A percentile compares a stretch with the other conserved stretches of the same genome.
Conservation (phyloP, 2,329 filamentous ascomycete genomes). For the Sporothrix dimorphospora region DNA sequence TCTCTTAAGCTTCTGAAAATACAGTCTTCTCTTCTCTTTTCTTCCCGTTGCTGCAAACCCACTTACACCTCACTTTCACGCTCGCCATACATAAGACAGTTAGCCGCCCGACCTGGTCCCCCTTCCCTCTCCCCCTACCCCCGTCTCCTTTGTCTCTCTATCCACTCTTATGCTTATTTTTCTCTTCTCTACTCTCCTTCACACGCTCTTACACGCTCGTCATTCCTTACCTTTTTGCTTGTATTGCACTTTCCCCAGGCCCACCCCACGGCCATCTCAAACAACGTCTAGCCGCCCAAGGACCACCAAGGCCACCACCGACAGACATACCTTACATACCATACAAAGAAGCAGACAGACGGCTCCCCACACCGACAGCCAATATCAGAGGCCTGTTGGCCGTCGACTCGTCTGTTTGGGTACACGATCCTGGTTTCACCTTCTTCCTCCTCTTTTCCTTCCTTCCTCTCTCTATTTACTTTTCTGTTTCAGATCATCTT, state of each 20-base stretch:
- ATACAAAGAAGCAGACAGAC: not conserved
- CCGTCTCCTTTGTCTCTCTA: not conserved
- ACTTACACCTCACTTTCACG: not conserved
- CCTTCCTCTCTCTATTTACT: not conserved
- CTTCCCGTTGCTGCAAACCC: not conserved
- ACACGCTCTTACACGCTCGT: not conserved
- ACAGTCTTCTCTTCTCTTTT: not conserved
- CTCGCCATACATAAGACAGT: conserved; percentile 12
- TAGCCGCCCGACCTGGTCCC: conserved; percentile 26
- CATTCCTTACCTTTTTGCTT: not conserved
- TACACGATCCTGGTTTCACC: conserved; percentile 58
- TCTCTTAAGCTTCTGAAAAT: not conserved
- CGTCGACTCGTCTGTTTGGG: conserved; percentile 50
- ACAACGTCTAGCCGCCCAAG: conserved; percentile 26
- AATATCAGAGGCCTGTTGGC: conserved; percentile 54
- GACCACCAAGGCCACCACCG: not conserved
- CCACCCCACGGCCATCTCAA: conserved; percentile 8
- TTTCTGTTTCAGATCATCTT: conserved; percentile 11
- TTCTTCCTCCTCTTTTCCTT: conserved; percentile 2
- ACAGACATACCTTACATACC: not conserved
- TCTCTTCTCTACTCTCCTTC: not conserved
- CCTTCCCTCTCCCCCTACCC: conserved; percentile 6
- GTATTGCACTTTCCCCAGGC: not conserved
- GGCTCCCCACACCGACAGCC: conserved; percentile 41
- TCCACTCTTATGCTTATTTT: conserved; percentile 11